Base-by-base conservation (phyloP, 306 rosid species). In the Luffa aegyptiaca region DNA sequence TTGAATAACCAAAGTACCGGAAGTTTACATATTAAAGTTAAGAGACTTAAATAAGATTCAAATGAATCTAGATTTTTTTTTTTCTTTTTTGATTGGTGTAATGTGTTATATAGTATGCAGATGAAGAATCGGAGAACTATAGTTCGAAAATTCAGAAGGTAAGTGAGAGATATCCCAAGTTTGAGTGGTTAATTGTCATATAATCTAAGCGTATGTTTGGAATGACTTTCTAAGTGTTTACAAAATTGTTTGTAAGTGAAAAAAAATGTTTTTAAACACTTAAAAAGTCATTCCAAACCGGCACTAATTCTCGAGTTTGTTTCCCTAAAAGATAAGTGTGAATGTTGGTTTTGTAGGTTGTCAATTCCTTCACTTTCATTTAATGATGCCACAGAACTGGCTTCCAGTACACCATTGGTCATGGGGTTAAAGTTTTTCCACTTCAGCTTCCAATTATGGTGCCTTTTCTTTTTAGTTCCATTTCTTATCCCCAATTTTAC, bases 61-160 rank as follows among this genome's bases (percentile, higher is more conserved):
- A 42, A 42, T 18, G 33, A 1, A 11, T 26, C 2, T 37, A 17
- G 1, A 45, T 0, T 16, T 4, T 21, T 37, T 14, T 8, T n/a
- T 7, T 13, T 33, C 46, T 2, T 45, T 20, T 70, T 4, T 45
- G 45, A 13, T 21, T 44, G 18, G 0, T 70, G 13, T 20, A 4
- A 70, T 58, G 1, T 41, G 3, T 80, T 80, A 5, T 63, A 5
- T 35, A 94, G 98, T 88, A 82, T 84, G 80, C 80, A 37, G 98
- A 94, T 66, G 97, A 88, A 57, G 94, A 92, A 59, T 75, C 86
- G 46, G 89, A 79, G 84, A 88, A 88, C 68, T 89, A 87, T 81
- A 82, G 94, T 46, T 87, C 96, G 70, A 69, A 83, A 77, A 69
- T 94, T 82, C 72, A 85, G 83, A 81, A 92, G 97, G 97, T 92